Evolutionary conservation across 805 yeast species (phyloP), one percentile per base, ranked within the genome.

Genomic region (Pichia insulana): DNA sequence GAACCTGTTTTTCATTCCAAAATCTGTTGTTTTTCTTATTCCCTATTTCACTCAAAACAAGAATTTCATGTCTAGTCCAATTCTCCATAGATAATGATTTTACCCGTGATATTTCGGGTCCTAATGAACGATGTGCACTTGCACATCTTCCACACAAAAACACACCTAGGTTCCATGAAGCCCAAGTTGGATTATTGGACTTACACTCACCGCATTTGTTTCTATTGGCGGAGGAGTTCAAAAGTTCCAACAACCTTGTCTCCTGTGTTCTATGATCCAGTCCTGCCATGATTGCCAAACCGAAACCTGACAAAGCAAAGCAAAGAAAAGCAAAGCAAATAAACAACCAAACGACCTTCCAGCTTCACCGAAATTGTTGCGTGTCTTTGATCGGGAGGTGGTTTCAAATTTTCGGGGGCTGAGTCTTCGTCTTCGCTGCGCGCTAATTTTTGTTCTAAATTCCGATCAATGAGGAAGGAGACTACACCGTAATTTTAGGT

Each of bases 61-160:
- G 74, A 25, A 85, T 51, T 54, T 86, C 86, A 7, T 65, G 66
- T 5, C 58, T 58, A 1, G 69, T 50, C 95, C 95, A 86, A 3
- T 66, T 61, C 51, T 86, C 95, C 56, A 82, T 66, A 5, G 88
- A 77, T 41, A 86, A 64, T 0, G 89, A 80, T 53, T 83, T 83
- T 7, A 84, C 85, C 39, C 67, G 63, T 5, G 89, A 79, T 11
- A 80, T 61, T 33, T 76, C 77, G 2, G 68, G 52, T 0, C 87
- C 84, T 34, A 84, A 65, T 43, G 73, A 73, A 46, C 86, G 68
- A 60, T 86, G 95, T 28, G 79, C 70, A 3, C 85, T 76, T 8
- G 94, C 90, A 69, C 95, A 86, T 50, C 92, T 67, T 13, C 92
- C 92, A 65, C 95, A 86, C 15, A 86, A 65, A 45, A 86, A 78